Percentiles rank a stretch among this genome's conserved stretches.
phyloP scores from a whole-genome alignment of 495 filamentous ascomycete species.

The Aspergillus kassunensis region DNA sequence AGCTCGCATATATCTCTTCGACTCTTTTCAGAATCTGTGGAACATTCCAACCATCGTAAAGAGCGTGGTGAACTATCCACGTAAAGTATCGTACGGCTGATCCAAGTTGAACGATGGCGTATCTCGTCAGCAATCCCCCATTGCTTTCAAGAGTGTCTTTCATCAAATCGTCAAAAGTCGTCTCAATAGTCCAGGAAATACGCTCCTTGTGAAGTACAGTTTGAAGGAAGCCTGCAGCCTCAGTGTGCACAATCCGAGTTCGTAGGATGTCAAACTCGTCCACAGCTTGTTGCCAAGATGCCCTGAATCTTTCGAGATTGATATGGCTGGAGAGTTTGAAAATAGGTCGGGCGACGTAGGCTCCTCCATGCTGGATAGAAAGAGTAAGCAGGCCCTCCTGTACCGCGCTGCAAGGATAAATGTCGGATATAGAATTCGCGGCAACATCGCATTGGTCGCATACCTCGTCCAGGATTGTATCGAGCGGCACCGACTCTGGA shows the following conservation, averaged over 20 bases:
- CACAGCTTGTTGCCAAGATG: slow-evolving; percentile 50
- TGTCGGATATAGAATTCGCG: slow-evolving; percentile 42
- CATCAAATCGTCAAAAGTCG: slow-evolving; percentile 43
- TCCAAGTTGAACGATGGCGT: slow-evolving; percentile 42
- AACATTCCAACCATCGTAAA: slow-evolving; percentile 71
- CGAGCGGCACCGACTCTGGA: slow-evolving; percentile 17
- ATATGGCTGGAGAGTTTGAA: slow-evolving; percentile 42
- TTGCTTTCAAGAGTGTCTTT: slow-evolving; percentile 43
- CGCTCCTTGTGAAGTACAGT: slow-evolving; percentile 49
- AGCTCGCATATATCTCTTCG: slow-evolving; percentile 40
- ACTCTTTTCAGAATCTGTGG: slow-evolving; percentile 54
- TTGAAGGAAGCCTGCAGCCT: slow-evolving; percentile 46
- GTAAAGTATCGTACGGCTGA: slow-evolving; percentile 45
- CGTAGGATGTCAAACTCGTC: slow-evolving; percentile 49
- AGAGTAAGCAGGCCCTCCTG: slow-evolving; percentile 67
- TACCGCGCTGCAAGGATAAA: slow-evolving; percentile 66
- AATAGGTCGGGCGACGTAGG: slow-evolving; percentile 49
- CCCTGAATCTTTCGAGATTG: slow-evolving; percentile 46
- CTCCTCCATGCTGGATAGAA: slow-evolving; percentile 49
- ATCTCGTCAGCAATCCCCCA: slow-evolving; percentile 53
- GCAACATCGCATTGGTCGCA: slow-evolving; percentile 39
- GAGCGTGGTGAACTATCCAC: slow-evolving; percentile 62
- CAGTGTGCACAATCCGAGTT: slow-evolving; percentile 52
- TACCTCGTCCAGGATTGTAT: slow-evolving; percentile 41
- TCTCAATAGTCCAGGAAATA: slow-evolving; percentile 43